Conservation (phyloP, 2,329 filamentous ascomycete species). For the Fonsecaea pedrosoi region DNA sequence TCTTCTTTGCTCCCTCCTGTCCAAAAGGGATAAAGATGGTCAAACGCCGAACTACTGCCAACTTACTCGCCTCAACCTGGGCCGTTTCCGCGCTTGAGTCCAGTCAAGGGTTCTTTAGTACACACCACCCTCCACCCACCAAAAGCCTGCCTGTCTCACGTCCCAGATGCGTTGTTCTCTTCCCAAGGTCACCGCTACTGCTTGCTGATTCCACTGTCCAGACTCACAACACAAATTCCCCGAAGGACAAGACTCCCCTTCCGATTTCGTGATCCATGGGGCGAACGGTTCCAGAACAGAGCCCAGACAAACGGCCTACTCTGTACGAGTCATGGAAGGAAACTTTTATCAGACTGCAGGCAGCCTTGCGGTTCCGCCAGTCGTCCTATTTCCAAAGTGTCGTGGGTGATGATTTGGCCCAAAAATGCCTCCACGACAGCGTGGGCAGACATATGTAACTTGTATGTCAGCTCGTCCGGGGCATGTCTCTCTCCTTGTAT, state of each 20-base stretch:
- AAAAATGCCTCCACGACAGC: background rate
- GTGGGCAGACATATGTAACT: background rate
- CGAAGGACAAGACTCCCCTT: slow-evolving; percentile 7
- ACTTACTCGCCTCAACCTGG: background rate
- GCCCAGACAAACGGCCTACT: background rate
- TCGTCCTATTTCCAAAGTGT: slow-evolving; percentile 11
- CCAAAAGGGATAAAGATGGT: background rate
- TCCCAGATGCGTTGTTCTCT: background rate
- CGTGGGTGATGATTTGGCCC: background rate
- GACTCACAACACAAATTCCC: slow-evolving; percentile 13
- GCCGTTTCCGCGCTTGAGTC: slow-evolving; percentile 8
- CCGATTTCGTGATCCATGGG: slow-evolving; percentile 3
- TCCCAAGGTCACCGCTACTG: background rate
- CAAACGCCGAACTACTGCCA: background rate
- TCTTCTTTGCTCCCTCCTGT: background rate
- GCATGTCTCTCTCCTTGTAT: background rate
- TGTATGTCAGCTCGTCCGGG: slow-evolving; percentile 9
- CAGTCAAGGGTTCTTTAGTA: background rate
- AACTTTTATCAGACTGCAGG: slow-evolving; percentile 20
- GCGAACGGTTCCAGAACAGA: slow-evolving; percentile 1
- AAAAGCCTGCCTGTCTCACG: slow-evolving; percentile 16
- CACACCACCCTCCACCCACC: background rate
- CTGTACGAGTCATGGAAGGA: slow-evolving; percentile 11
- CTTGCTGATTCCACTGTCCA: background rate
- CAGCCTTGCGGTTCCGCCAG: slow-evolving; percentile 27